Base-by-base conservation (phyloP, 441 rosid genomes). In the Erysimum cheiri region DNA sequence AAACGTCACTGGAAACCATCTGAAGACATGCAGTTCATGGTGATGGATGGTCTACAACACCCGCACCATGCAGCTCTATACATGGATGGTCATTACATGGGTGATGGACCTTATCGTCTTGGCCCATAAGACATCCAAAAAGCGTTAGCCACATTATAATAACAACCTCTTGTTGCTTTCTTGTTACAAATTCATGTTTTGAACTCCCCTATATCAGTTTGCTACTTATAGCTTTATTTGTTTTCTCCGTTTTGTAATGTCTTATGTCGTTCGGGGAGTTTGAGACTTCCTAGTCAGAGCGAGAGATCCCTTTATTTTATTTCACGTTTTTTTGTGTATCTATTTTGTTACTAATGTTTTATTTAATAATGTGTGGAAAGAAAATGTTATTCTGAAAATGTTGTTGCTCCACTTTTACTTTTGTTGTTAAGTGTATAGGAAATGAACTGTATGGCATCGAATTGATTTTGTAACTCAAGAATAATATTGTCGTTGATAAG, bases 1-100 rank as follows among this genome's bases (percentile, higher is more conserved):
- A 94, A 94, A 61, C 85, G 99, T 60, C 99, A 94, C 62, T 94
- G 99, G 99, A 94, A 92, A 79, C 98, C 99, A n/a, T 92, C 99
- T 0, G 99, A 94, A 79, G 99, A 94, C 72, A 92, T 92, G 94
- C 99, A 92, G 67, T 94, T 94, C 84, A 90, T 94, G 98, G 98
- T 92, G 64, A 94, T 94, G 98, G 98, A 94, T 77, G 98, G 96
- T 52, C 82, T 92, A 31, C 93, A 89, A 26, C 96, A 89, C 70
- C 90, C 90, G 0, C 98, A 86, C 53, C 91, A 83, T 49, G 88
- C 97, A 5, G 92, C 94, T 76, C 88, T 88, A 8, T 92, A 82
- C 49, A 90, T 92, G 96, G 95, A 90, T 69, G 87, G 87, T 39
- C 96, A 89, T 85, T 89, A 84, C 83, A 83, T 92, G 88, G 90